phyloP scores from a whole-genome alignment of 345 rosid species.

The Salix exigua region DNA sequence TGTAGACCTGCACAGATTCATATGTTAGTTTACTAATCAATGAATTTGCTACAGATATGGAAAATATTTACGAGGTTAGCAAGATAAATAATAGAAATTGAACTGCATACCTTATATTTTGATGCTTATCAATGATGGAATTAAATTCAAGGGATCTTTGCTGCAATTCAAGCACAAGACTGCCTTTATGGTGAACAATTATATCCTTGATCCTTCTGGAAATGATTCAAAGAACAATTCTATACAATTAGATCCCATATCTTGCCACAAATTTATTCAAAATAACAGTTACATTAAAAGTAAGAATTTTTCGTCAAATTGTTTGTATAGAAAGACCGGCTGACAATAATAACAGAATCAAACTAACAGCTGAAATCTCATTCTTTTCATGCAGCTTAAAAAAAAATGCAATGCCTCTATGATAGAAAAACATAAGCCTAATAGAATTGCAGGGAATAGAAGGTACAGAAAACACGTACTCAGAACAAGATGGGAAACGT shows the following conservation, averaged over 20 bases:
- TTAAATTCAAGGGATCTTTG: slow-evolving; percentile 93
- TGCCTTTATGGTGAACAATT: slow-evolving; percentile 69
- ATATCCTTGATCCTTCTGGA: slow-evolving; percentile 75
- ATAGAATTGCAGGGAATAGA: neutral
- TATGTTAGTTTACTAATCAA: slow-evolving; percentile 24
- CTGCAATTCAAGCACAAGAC: slow-evolving; percentile 97
- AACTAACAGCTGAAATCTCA: neutral
- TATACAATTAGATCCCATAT: neutral
- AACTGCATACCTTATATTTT: slow-evolving; percentile 57
- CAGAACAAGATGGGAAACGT: slow-evolving; percentile 90
- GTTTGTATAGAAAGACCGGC: neutral
- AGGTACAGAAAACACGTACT: slow-evolving; percentile 47
- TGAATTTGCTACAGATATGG: slow-evolving; percentile 1
- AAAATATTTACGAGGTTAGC: slow-evolving; percentile 8
- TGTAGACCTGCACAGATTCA: slow-evolving; percentile 58
- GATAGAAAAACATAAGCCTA: neutral
- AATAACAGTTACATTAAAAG: slow-evolving; percentile 3
- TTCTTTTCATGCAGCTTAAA: slow-evolving; percentile 1
- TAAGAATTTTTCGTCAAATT: neutral
- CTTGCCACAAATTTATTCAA: neutral
- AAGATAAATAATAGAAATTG: slow-evolving; percentile 5
- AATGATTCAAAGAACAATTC: slow-evolving; percentile 1
- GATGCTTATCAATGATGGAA: slow-evolving; percentile 84
- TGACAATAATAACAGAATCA: neutral
- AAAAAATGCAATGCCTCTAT: neutral